Evolutionary conservation across 2,329 filamentous ascomycete species (phyloP).

Genomic region (Myriosclerotinia scirpicola): DNA sequence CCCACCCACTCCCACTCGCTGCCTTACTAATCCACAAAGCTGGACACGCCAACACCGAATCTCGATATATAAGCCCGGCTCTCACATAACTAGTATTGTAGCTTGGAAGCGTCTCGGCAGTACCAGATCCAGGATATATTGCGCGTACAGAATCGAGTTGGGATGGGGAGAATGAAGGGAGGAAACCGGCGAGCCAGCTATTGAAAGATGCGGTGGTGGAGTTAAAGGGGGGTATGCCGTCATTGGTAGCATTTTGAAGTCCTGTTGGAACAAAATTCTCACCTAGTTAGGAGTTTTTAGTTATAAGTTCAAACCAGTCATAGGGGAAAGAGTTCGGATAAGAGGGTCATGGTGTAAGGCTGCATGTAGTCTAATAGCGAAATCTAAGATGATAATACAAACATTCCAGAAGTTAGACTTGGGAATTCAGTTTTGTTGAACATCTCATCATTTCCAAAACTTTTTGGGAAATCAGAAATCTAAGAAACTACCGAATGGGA

Average conservation of each 20-base stretch:
- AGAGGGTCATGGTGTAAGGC: neutral
- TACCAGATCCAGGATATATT: slow-evolving; percentile 51
- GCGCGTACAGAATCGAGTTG: slow-evolving; percentile 45
- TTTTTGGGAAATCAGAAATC: neutral
- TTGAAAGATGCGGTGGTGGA: slow-evolving; percentile 51
- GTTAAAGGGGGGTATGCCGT: slow-evolving; percentile 49
- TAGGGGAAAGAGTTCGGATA: neutral
- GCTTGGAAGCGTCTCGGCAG: slow-evolving; percentile 45
- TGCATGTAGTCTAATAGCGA: neutral
- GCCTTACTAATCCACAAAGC: slow-evolving; percentile 53
- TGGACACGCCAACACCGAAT: slow-evolving; percentile 59
- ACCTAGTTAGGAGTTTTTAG: slow-evolving; percentile 41
- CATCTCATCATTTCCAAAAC: neutral
- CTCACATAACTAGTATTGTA: slow-evolving; percentile 54
- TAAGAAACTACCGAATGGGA: too few relatives aligned
- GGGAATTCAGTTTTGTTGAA: neutral
- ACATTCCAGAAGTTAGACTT: neutral
- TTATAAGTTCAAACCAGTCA: neutral
- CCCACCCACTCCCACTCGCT: slow-evolving; percentile 49
- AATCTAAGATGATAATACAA: neutral
- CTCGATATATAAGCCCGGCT: slow-evolving; percentile 58
- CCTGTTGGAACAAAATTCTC: slow-evolving; percentile 59
- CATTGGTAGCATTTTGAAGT: slow-evolving; percentile 42
- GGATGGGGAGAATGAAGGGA: slow-evolving; percentile 48
- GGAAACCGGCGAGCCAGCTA: slow-evolving; percentile 53